These are phyloP conservation scores for Niveomyces coronatus DNA, from an alignment of 2,329 filamentous ascomycete genomes.

Conservation along the genomic window DNA sequence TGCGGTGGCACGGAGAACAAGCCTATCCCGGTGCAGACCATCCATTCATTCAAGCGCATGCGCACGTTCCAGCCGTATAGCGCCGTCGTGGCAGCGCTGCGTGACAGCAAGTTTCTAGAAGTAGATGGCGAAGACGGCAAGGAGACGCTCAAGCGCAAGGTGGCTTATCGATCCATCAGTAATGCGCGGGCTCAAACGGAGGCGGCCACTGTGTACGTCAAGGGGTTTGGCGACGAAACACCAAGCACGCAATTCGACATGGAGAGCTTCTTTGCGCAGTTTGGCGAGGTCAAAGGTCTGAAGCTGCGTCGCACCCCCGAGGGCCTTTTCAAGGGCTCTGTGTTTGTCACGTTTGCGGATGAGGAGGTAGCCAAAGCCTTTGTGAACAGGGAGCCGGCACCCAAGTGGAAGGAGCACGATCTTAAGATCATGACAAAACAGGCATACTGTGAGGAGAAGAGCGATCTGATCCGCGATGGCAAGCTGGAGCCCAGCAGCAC, in stretches of 20 bases:
- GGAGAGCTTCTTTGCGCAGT: slow-evolving; percentile 79
- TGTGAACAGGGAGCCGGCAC: slow-evolving; percentile 66
- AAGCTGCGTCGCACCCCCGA: slow-evolving; percentile 70
- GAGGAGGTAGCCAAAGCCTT: slow-evolving; percentile 75
- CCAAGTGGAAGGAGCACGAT: slow-evolving; percentile 72
- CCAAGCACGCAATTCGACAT: slow-evolving; percentile 84
- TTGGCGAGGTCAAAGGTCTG: slow-evolving; percentile 69
- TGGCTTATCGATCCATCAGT: slow-evolving; percentile 49
- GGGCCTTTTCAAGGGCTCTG: slow-evolving; percentile 85
- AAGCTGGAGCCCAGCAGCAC: slow-evolving; percentile 49
- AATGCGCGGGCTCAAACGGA: slow-evolving; percentile 56
- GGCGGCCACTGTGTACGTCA: slow-evolving; percentile 74
- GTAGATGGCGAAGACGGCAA: slow-evolving; percentile 63
- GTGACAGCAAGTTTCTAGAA: slow-evolving; percentile 62
- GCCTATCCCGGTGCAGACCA: slow-evolving; percentile 64
- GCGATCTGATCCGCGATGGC: slow-evolving; percentile 59
- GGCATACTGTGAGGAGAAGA: slow-evolving; percentile 74
- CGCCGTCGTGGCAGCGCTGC: slow-evolving; percentile 73
- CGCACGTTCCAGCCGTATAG: slow-evolving; percentile 82
- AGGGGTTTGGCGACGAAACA: slow-evolving; percentile 85
- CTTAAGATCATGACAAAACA: slow-evolving; percentile 80
- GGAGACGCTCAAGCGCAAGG: slow-evolving; percentile 68
- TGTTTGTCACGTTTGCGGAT: slow-evolving; percentile 84
- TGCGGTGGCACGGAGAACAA: slow-evolving; percentile 74
- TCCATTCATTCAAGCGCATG: slow-evolving; percentile 93